Conservation (phyloP, 768 basidiomycete genomes). For the Auriscalpium orientale region DNA sequence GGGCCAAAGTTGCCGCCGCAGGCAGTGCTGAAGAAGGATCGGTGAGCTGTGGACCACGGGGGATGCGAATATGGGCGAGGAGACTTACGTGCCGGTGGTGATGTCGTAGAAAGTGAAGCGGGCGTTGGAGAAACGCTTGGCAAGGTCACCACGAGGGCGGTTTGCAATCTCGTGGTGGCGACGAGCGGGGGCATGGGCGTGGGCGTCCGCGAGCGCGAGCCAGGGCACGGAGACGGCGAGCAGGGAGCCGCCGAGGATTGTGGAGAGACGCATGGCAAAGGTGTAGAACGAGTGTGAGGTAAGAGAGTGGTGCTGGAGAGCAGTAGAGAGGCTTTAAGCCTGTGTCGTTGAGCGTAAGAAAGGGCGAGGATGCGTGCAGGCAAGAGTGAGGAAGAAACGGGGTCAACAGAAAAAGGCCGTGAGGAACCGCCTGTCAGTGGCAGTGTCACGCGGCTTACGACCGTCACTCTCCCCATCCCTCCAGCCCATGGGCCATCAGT, state of each 20-base stretch:
- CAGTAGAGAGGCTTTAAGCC: neutral
- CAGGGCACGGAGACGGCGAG: slow-evolving; percentile 8
- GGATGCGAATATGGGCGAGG: neutral
- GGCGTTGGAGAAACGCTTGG: neutral
- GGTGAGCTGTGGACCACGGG: neutral
- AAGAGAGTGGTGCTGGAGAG: neutral
- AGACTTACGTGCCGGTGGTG: slow-evolving; percentile 5
- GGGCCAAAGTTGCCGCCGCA: neutral
- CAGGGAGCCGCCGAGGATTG: slow-evolving; percentile 3
- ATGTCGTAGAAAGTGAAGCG: slow-evolving; percentile 10
- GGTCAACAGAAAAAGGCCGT: neutral
- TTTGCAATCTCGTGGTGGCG: slow-evolving; percentile 6
- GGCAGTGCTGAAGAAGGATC: slow-evolving; percentile 2
- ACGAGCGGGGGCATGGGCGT: neutral
- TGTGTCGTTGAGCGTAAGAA: neutral
- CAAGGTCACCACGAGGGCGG: slow-evolving; percentile 4
- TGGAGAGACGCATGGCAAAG: neutral
- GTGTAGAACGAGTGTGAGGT: neutral
- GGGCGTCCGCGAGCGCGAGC: slow-evolving; percentile 1
- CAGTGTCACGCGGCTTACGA: neutral
- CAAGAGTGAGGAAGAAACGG: neutral
- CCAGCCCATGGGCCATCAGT: no score
- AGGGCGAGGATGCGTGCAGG: neutral
- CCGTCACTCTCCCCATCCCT: neutral
- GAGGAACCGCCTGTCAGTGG: neutral